Evolutionary conservation across 2,329 filamentous ascomycete species (phyloP), one percentile per base, ranked within the genome.

Genomic region (Exophiala spinifera): DNA sequence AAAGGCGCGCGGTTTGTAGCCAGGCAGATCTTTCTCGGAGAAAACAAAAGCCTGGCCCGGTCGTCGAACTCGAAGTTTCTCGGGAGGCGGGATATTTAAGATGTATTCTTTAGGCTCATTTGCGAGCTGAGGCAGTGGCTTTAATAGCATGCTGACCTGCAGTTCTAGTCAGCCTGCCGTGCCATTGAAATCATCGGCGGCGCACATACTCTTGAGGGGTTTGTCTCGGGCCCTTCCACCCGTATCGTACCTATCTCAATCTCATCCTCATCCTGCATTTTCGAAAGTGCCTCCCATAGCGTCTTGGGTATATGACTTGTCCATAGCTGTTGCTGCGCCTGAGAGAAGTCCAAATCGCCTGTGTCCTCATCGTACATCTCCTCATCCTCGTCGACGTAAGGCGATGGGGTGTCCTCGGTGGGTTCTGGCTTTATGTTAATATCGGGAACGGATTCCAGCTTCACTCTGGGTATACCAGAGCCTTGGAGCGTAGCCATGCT

Each of bases 31-130:
- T 69, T 95, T 91, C 72, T 99, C 94, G 37, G 88, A 91, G 68
- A 99, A 99, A 53, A 97, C 78, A 68, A 88, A 95, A 17, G 91
- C 94, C 71, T 96, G 96, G 65, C 83, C 83, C 31, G 92, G 83
- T 51, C 70, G 64, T 54, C 71, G 70, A 7, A 67, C 66, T 25
- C 69, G 63, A 34, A 66, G 67, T 56, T 70, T 69, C 8, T 81
- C 73, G 39, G 76, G 69, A 37, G 83, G 80, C 20, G 81, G 85
- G 44, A 90, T 79, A 44, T 90, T 85, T 54, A 97, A 75, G 62
- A 89, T 82, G 72, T 96, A 99, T 66, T 95, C 90, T 66, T 89
- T 89, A 10, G 91, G 91, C n/a, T 96, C 78, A 4, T 79, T 74
- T 63, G 86, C 80, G 68, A 95, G 90, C 59, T 84, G 79, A 6